Base-by-base conservation (phyloP, 1,284 basidiomycete genomes). In the Melanopsichium pennsylvanicum region DNA sequence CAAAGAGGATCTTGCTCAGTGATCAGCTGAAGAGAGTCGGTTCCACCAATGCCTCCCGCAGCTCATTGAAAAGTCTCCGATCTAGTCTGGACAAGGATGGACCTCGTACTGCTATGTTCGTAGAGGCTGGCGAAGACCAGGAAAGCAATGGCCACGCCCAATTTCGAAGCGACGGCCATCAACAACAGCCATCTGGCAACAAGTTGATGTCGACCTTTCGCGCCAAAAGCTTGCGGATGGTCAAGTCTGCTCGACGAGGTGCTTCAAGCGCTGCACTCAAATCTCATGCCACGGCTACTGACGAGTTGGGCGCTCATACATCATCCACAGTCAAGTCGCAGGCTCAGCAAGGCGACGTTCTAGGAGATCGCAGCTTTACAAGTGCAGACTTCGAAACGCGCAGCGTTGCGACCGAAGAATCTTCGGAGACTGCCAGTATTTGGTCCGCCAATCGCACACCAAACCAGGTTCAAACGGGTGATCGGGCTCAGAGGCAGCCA, bases 301-400 rank as follows among this genome's bases (percentile, higher is more conserved):
- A 49, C 26, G 40, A 43, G n/a, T 41, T 38, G 23, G 51, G 45
- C 16, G 37, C 22, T 2, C 19, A 25, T 37, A 15, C 19, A 18
- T 10, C n/a, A 38, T 10, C 2, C 25, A 46, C 2, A 13, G 25
- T n/a, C 23, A 23, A 39, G 5, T 16, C 23, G 12, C 37, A 31
- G 5, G 31, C 6, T 4, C 64, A 68, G 38, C 43, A 47, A 4
- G 59, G 59, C 0, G 55, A 63, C 22, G 26, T 51, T 7, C 21
- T 38, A 2, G 55, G 19, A 13, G 73, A 66, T 4, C 54, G 52
- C 9, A 68, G 69, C 16, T 74, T 73, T 36, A 59, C 60, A 22
- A 72, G 71, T 36, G 60, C 64, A 5, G 75, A 77, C 38, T 75
- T 64, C 27, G 73, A 77, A 46, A 74, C 73, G 29, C 49, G 63